Percentiles rank a stretch among this genome's conserved stretches.
These are phyloP conservation scores for Metschnikowia similis DNA, from an alignment of 805 yeast genomes.

Conservation along the genomic window DNA sequence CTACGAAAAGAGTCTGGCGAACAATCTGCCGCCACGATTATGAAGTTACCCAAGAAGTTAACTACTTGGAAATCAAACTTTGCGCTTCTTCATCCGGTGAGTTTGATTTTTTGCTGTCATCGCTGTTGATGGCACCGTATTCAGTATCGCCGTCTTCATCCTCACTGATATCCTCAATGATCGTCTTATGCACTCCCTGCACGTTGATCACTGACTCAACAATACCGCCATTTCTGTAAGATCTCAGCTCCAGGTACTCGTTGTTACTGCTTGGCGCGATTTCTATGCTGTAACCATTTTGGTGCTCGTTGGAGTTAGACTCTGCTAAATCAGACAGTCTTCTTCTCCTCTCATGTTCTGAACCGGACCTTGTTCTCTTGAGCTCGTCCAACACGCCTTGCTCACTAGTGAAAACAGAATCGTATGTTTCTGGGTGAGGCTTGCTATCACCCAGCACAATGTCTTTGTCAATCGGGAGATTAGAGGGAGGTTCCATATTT, in stretches of 20 bases:
- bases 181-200: conserved; percentile 80
- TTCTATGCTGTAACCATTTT: conserved; percentile 4
- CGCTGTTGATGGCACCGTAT: conserved; percentile 9
- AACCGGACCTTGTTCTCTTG: neutral
- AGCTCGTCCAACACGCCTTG: conserved; percentile 38
- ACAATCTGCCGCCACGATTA: neutral
- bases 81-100: conserved; percentile 15
- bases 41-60: neutral
- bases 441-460: conserved; percentile 10
- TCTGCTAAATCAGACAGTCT: conserved; percentile 14
- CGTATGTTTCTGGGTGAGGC: conserved; percentile 18
- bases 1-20: neutral
- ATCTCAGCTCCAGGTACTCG: conserved; percentile 32
- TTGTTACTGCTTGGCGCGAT: conserved; percentile 2
- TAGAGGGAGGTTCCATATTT: conserved; percentile 1
- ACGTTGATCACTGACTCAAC: conserved; percentile 80
- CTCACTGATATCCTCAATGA: conserved; percentile 62
- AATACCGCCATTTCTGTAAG: conserved; percentile 57
- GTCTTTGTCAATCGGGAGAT: conserved; percentile 14
- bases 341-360: conserved; percentile 7
- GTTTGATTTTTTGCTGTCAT: conserved; percentile 7
- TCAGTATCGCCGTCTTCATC: conserved; percentile 32
- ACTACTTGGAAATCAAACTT: conserved; percentile 12
- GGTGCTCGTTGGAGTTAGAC: neutral
- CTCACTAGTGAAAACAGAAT: conserved; percentile 43